phyloP scores from a whole-genome alignment of 2,329 filamentous ascomycete species.

The Lasiodiplodia sp. region DNA sequence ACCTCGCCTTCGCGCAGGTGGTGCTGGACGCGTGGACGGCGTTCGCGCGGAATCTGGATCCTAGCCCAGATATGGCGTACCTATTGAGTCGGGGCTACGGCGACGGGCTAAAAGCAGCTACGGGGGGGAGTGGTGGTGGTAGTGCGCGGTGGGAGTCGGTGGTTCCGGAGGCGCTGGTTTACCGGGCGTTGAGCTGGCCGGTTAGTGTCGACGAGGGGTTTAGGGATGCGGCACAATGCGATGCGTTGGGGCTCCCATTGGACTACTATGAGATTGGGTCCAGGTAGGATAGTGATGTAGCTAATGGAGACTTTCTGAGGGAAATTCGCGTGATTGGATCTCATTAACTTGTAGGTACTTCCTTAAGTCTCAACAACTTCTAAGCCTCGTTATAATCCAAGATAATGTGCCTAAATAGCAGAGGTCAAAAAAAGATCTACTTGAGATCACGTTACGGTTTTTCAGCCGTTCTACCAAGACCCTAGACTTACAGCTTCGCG shows the following conservation, averaged over 20 bases:
- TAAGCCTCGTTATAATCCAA: constrained; percentile 7
- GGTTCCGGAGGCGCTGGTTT: constrained; percentile 22
- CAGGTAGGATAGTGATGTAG: neutral
- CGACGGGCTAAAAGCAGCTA: constrained; percentile 36
- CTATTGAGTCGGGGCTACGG: constrained; percentile 40
- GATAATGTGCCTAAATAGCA: constrained; percentile 8
- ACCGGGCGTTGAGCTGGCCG: constrained; percentile 40
- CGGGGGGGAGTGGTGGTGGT: constrained; percentile 23
- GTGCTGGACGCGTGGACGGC: constrained; percentile 43
- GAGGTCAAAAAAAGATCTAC: neutral
- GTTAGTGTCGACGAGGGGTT: constrained; percentile 34
- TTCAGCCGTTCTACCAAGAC: neutral
- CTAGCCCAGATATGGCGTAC: constrained; percentile 36
- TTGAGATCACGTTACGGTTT: neutral
- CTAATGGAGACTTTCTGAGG: neutral
- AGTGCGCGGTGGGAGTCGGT: constrained; percentile 34
- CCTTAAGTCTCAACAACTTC: neutral
- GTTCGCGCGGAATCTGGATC: constrained; percentile 42
- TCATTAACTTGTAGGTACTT: neutral
- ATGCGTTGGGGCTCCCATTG: constrained; percentile 37
- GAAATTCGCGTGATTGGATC: neutral
- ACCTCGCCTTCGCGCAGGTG: constrained; percentile 43
- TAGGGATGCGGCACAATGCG: constrained; percentile 39
- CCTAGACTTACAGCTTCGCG: constrained; percentile 30
- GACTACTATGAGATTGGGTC: constrained; percentile 35